Evolutionary conservation across 2,329 filamentous ascomycete genomes (phyloP).

Genomic region (Neophaeococcomyces aloes): DNA sequence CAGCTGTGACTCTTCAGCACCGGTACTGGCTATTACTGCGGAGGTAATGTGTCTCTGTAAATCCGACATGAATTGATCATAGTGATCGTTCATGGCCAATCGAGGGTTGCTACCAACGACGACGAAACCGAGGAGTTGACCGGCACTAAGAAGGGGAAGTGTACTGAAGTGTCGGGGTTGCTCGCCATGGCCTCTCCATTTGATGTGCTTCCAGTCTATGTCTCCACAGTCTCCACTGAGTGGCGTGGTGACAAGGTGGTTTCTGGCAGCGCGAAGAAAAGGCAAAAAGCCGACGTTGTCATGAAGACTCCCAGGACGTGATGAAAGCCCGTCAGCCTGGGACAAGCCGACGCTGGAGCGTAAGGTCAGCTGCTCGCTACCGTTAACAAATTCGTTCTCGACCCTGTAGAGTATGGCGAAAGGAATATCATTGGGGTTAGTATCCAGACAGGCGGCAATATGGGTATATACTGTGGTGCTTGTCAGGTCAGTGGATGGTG

Average conservation of each 20-base stretch:
- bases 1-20: slow-evolving; percentile 11
- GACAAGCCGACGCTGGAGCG: background rate
- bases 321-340: background rate
- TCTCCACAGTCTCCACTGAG: background rate
- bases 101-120: slow-evolving; percentile 15
- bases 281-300: slow-evolving; percentile 3
- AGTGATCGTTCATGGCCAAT: slow-evolving; percentile 7
- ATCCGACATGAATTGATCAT: slow-evolving; percentile 14
- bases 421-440: slow-evolving; percentile 41
- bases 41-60: slow-evolving; percentile 13
- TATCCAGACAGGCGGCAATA: slow-evolving; percentile 35
- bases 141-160: background rate
- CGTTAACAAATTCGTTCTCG: slow-evolving; percentile 22
- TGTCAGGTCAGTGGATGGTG: slow-evolving; percentile 31
- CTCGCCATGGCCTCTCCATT: slow-evolving; percentile 5
- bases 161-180: background rate
- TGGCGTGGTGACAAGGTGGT: background rate
- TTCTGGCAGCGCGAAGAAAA: background rate
- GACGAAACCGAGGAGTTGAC: slow-evolving; percentile 11
- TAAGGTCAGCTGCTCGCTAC: background rate
- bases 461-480: slow-evolving; percentile 40
- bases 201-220: background rate
- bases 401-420: slow-evolving; percentile 44
- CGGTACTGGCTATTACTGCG: slow-evolving; percentile 11
- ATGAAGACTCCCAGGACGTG: background rate